phyloP scores from a whole-genome alignment of 2,329 filamentous ascomycete species.

The Xylariomycetidae sp. region DNA sequence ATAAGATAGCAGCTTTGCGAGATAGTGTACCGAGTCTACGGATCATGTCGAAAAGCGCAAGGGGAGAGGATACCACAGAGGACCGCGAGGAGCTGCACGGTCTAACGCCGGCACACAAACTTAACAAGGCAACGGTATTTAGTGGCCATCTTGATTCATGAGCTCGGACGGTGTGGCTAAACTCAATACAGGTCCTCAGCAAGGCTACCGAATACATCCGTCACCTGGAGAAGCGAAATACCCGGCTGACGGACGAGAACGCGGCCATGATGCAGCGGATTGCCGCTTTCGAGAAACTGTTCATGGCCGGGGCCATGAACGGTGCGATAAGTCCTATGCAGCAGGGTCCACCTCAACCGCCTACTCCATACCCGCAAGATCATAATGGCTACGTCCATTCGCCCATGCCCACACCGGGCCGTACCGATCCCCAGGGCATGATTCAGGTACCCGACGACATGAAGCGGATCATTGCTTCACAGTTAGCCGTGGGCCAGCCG shows the following conservation, averaged over 20 bases:
- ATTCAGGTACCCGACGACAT: conserved; percentile 64
- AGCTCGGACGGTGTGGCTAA: conserved; percentile 12
- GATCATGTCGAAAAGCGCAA: conserved; percentile 70
- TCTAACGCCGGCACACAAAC: conserved; percentile 81
- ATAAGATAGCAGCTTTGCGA: conserved; percentile 88
- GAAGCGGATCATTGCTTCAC: conserved; percentile 56
- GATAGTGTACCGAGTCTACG: conserved; percentile 89
- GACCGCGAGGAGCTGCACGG: conserved; percentile 80
- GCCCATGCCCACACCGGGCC: conserved; percentile 37
- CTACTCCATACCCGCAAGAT: conserved; percentile 47
- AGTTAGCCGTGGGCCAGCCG: conserved; percentile 50
- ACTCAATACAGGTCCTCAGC: conserved; percentile 59
- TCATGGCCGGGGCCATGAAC: conserved; percentile 70
- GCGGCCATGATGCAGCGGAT: conserved; percentile 72
- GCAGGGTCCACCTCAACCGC: conserved; percentile 43
- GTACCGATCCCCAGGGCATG: conserved; percentile 49
- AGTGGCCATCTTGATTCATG: neutral
- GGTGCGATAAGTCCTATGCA: conserved; percentile 52
- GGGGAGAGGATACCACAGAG: conserved; percentile 63
- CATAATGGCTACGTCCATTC: conserved; percentile 37
- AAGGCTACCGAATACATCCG: conserved; percentile 96
- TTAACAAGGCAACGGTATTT: conserved; percentile 90
- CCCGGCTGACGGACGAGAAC: conserved; percentile 77
- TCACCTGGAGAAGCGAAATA: conserved; percentile 88
- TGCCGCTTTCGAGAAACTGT: conserved; percentile 71